Base-by-base conservation (phyloP, 345 rosid species). In the Acer yangbiense region DNA sequence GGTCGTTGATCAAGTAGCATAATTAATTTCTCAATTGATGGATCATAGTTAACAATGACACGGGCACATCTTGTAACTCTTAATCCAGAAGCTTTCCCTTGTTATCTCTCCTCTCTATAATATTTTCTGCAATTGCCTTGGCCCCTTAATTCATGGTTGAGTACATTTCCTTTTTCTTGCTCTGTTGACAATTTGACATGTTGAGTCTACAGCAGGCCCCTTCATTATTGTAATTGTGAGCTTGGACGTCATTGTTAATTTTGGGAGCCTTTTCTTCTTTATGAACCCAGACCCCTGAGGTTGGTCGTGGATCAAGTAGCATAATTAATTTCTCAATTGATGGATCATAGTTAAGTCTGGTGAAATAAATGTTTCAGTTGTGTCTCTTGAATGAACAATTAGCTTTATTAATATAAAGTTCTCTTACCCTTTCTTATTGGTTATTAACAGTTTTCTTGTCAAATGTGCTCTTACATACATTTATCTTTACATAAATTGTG, bases 281-380 rank as follows among this genome's bases (percentile, higher is more conserved):
- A 14, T 58, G 12, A 44, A 29, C 32, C 62, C 11, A 12, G 27
- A 52, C 13, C 58, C 32, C 12, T 64, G 29, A 46, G 48, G n/a
- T 27, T 63, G 70, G 70, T 74, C 13, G 11, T 27, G 6, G 39
- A 65, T 48, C 62, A 48, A 23, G 65, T 20, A 20, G 1, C 17
- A 18, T 55, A 55, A 32, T 10, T 5, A 9, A 12, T 68, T 43
- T 68, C 71, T 54, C 39, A 9, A 43, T 21, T 2, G 17, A 43
- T 14, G n/a, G 8, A 14, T 43, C 43, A 21, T 23, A 73, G n/a
- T 43, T 21, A 60, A 62, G 43, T 21, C 17, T 43, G 16, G 41
- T 73, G 55, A 54, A 61, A 41, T 20, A 73, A 73, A 43, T 10
- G 55, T 61, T 43, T 14, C 35, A 21, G 41, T 73, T 43, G 48